Conservation (phyloP, 2,329 filamentous ascomycete genomes). For the Neonectria punicea region DNA sequence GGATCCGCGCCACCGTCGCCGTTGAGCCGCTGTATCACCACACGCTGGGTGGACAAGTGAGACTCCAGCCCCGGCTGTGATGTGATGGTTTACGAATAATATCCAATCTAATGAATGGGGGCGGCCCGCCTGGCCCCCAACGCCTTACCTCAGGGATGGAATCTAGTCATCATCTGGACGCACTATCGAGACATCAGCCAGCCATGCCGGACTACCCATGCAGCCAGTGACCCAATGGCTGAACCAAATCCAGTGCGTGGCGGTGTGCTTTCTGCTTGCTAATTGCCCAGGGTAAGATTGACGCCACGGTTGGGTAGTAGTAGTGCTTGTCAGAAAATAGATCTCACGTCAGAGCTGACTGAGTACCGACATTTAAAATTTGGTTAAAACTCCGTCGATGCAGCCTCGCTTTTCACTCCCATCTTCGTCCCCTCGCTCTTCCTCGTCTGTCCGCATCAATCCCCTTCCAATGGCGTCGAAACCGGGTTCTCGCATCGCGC, state of each 20-base stretch:
- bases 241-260: not conserved
- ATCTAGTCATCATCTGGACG: no score
- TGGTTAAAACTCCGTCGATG: not conserved
- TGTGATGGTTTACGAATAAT: no score
- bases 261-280: no score
- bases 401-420: no score
- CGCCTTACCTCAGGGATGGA: no score
- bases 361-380: not conserved
- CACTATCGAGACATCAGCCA: no score
- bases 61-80: no score
- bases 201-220: no score
- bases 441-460: not conserved
- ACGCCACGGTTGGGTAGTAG: no score
- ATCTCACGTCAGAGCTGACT: not conserved
- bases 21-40: constrained; percentile 53
- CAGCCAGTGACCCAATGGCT: no score
- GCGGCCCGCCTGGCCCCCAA: no score
- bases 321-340: not conserved
- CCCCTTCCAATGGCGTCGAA: not conserved
- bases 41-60: not conserved
- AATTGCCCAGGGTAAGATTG: not conserved
- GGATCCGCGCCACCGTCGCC: constrained; percentile 63
- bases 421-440: not conserved
- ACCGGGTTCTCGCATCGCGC: constrained; percentile 13
- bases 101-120: no score